Evolutionary conservation across 768 basidiomycete genomes (phyloP).

Genomic region (Chalciporus piperatus): DNA sequence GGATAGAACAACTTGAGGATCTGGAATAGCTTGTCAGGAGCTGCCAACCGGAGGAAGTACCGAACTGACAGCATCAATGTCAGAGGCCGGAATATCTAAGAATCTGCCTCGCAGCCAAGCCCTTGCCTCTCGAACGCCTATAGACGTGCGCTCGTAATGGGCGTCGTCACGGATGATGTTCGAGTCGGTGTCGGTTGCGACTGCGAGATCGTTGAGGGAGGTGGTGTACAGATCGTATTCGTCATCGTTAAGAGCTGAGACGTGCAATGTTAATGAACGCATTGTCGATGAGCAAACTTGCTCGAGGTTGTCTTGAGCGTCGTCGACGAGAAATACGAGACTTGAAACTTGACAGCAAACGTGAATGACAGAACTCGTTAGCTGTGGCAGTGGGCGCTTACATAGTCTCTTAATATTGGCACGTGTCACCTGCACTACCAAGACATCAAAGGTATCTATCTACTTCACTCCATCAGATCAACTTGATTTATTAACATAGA

Average conservation of each 20-base stretch:
- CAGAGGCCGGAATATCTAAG: constrained; percentile 44
- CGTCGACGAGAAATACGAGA: not conserved
- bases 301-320: not conserved
- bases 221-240: constrained; percentile 70
- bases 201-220: constrained; percentile 52
- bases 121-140: constrained; percentile 64
- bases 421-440: not conserved
- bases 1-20: constrained; percentile 66
- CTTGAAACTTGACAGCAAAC: no score
- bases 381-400: constrained; percentile 1
- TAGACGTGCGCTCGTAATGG: constrained; percentile 50
- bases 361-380: not conserved
- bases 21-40: constrained; percentile 32
- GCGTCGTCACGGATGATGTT: constrained; percentile 37
- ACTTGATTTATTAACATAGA: no score
- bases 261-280: constrained; percentile 66
- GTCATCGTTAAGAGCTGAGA: constrained; percentile 70
- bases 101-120: constrained; percentile 78
- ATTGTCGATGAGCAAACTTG: constrained; percentile 27
- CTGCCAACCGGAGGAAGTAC: not conserved
- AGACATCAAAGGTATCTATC: not conserved
- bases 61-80: constrained; percentile 57
- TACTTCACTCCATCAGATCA: not conserved
- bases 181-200: constrained; percentile 33
- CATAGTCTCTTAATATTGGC: not conserved